These are phyloP conservation scores for Moelleriella libera DNA, from an alignment of 2,329 filamentous ascomycete species.

Conservation along the genomic window DNA sequence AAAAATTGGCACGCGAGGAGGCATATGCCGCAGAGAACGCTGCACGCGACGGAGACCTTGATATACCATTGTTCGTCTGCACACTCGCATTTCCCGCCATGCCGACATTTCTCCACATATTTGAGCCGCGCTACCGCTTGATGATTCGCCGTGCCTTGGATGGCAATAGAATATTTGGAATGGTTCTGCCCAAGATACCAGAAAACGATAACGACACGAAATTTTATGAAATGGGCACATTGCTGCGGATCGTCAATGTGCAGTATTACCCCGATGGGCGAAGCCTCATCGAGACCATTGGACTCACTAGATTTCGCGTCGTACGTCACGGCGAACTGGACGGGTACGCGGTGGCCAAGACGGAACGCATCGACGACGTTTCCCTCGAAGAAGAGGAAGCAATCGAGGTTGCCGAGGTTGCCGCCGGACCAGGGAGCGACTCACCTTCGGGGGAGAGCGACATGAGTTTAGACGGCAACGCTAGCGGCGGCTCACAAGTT, in stretches of 20 bases:
- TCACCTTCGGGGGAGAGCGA: background rate
- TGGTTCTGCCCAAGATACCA: slow-evolving; percentile 57
- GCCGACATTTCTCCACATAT: slow-evolving; percentile 81
- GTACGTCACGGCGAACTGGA: slow-evolving; percentile 50
- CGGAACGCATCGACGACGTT: slow-evolving; percentile 72
- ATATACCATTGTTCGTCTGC: slow-evolving; percentile 66
- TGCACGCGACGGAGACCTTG: slow-evolving; percentile 38
- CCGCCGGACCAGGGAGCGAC: background rate
- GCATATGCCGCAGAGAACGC: slow-evolving; percentile 43
- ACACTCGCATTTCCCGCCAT: slow-evolving; percentile 69
- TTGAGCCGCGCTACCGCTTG: slow-evolving; percentile 80
- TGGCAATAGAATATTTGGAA: slow-evolving; percentile 65
- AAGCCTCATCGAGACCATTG: slow-evolving; percentile 66
- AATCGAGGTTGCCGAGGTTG: slow-evolving; percentile 52
- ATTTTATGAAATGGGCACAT: slow-evolving; percentile 64
- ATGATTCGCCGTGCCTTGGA: slow-evolving; percentile 74
- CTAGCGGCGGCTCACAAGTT: background rate
- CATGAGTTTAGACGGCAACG: background rate
- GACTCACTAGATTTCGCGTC: slow-evolving; percentile 64
- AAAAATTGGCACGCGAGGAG: slow-evolving; percentile 42
- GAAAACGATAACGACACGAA: slow-evolving; percentile 16
- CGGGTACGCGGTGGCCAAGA: slow-evolving; percentile 63
- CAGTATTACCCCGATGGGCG: slow-evolving; percentile 67
- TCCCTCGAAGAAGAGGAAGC: slow-evolving; percentile 66
- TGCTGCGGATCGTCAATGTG: slow-evolving; percentile 61